Evolutionary conservation across 2,329 filamentous ascomycete species (phyloP).

Genomic region (Lachnum nothofagi): DNA sequence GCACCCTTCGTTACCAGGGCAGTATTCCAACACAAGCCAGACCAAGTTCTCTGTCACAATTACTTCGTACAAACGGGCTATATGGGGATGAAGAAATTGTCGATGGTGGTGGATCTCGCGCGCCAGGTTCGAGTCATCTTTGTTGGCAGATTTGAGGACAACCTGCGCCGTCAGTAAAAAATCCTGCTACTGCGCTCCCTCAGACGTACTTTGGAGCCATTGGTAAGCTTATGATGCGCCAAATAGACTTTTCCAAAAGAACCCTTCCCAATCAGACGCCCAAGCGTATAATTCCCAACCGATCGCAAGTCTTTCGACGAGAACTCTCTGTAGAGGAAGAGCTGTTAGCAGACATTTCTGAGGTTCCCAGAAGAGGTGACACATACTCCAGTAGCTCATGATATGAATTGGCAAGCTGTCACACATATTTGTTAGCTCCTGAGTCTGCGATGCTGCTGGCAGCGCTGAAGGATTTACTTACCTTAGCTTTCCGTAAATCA

Average conservation of each 20-base stretch:
- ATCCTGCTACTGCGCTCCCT: neutral
- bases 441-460: neutral
- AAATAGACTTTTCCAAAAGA: constrained; percentile 98
- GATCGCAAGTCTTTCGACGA: constrained; percentile 82
- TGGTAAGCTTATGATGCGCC: constrained; percentile 92
- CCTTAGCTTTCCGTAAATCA: constrained; percentile 60
- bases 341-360: constrained; percentile 20
- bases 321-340: constrained; percentile 66
- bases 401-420: constrained; percentile 91
- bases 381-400: constrained; percentile 89
- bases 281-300: constrained; percentile 91
- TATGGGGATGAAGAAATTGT: constrained; percentile 96
- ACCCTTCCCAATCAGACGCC: constrained; percentile 89
- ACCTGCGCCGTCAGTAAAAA: constrained; percentile 52
- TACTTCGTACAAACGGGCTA: constrained; percentile 93
- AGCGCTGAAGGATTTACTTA: constrained; percentile 39
- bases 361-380: neutral
- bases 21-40: constrained; percentile 96
- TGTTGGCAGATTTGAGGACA: constrained; percentile 95
- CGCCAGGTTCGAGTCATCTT: constrained; percentile 89
- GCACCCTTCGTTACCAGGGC: constrained; percentile 59
- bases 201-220: constrained; percentile 79
- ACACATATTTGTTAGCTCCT: constrained; percentile 31
- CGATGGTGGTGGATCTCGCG: constrained; percentile 98
- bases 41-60: constrained; percentile 93